phyloP scores from a whole-genome alignment of 495 filamentous ascomycete species.

The Penicillium diatomitis region DNA sequence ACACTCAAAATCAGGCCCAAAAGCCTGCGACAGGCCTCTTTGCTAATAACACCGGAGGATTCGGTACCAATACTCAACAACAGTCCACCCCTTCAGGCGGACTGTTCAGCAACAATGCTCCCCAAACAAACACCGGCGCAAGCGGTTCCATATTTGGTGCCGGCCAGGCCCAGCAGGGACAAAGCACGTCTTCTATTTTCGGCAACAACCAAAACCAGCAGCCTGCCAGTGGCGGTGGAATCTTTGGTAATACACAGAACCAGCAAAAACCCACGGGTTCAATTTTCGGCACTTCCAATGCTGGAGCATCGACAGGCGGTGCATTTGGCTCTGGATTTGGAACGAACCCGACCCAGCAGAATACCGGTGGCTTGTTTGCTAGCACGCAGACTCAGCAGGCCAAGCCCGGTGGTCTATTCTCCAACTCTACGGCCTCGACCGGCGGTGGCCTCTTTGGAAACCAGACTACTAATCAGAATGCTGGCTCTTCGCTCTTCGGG shows the following conservation, averaged over 20 bases:
- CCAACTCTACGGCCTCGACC: constrained; percentile 14
- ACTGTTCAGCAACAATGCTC: constrained; percentile 32
- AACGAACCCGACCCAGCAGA: constrained; percentile 19
- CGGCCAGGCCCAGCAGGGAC: constrained; percentile 16
- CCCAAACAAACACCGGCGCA: neutral
- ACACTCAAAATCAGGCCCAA: constrained; percentile 35
- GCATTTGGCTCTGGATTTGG: constrained; percentile 25
- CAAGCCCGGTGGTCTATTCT: constrained; percentile 27
- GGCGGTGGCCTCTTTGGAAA: constrained; percentile 40
- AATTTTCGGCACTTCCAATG: constrained; percentile 16
- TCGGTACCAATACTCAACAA: constrained; percentile 32
- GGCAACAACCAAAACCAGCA: constrained; percentile 27
- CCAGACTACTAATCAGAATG: constrained; percentile 22
- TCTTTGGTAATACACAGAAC: constrained; percentile 24
- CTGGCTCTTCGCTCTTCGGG: constrained; percentile 52
- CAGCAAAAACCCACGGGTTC: constrained; percentile 35
- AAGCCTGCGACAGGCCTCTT: constrained; percentile 30
- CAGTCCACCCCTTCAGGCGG: constrained; percentile 16
- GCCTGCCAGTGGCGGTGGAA: constrained; percentile 12
- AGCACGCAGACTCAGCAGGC: constrained; percentile 28
- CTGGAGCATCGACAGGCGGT: neutral
- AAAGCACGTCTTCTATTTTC: constrained; percentile 36
- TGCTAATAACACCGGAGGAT: constrained; percentile 27
- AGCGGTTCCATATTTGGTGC: neutral
- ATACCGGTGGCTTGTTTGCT: constrained; percentile 12